Base-by-base conservation (phyloP, 441 rosid genomes). In the Capsella rubella region DNA sequence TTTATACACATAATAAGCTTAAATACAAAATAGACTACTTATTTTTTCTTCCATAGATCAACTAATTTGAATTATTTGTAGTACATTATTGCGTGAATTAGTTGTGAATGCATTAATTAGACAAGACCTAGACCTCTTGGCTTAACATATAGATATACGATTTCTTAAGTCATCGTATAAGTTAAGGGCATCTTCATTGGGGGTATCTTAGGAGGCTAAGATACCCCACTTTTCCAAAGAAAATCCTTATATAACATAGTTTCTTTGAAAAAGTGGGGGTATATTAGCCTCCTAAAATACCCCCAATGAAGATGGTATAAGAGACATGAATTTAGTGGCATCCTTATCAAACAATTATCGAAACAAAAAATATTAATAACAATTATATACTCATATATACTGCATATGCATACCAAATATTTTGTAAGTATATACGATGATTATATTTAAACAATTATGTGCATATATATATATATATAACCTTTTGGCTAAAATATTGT, bases 21-120 rank as follows among this genome's bases (percentile, higher is more conserved):
- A 42, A 64, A 34, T 9, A 7, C 8, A 2, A 55, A 73, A 49
- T 25, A 63, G 15, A 14, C 32, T 63, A 53, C 34, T 34, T 32
- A 72, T 46, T 34, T 35, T 8, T 35, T 73, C 46, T n/a, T 27
- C 16, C 0, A 3, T 27, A 8, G 27, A 64, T 1, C n/a, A 58
- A 47, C 29, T 58, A 40, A 13, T 50, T 32, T 49, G 16, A 27
- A 49, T 13, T 31, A 53, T 55, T 31, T 42, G n/a, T 55, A 21
- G 37, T 31, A 54, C 69, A 75, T 76, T 76, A 76, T 69, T 70
- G 75, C 5, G 18, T 31, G 61, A 69, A 46, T 37, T 46, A 46
- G 53, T 62, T 75, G 64, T 47, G 75, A 43, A 31, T 70, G 75
- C 61, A 64, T 70, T 76, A 43, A 76, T 76, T 47, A 56, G 71